phyloP scores from a whole-genome alignment of 1,284 basidiomycete species.

The Ustilago sp. region DNA sequence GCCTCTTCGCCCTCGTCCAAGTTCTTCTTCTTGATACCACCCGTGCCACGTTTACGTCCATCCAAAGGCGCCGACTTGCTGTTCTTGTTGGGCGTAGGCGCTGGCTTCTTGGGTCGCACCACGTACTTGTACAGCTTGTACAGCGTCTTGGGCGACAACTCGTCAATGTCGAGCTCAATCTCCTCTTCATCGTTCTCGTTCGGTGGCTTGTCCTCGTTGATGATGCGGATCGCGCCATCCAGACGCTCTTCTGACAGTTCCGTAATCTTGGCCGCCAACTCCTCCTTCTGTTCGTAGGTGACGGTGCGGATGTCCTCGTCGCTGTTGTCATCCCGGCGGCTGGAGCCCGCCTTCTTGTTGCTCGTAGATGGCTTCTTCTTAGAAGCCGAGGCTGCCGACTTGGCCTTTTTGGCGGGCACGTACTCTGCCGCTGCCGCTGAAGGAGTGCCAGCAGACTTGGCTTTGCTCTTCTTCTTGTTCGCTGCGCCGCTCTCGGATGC shows the following conservation, averaged over 20 bases:
- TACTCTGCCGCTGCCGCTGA: constrained; percentile 37
- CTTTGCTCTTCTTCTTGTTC: constrained; percentile 51
- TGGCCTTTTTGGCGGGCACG: constrained; percentile 55
- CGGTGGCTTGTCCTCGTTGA: constrained; percentile 68
- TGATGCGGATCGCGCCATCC: constrained; percentile 68
- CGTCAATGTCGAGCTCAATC: constrained; percentile 69
- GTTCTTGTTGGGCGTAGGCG: constrained; percentile 46
- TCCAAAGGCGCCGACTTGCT: constrained; percentile 59
- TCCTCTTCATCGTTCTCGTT: constrained; percentile 67
- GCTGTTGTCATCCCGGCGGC: constrained; percentile 43
- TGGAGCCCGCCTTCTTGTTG: constrained; percentile 49
- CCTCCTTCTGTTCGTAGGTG: constrained; percentile 69
- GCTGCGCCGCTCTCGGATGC: constrained; percentile 39
- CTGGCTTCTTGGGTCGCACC: constrained; percentile 64
- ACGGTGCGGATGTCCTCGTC: constrained; percentile 66
- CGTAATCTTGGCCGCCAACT: constrained; percentile 68
- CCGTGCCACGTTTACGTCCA: constrained; percentile 67
- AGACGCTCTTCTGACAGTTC: constrained; percentile 68
- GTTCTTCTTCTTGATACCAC: constrained; percentile 69
- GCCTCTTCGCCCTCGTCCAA: constrained; percentile 68
- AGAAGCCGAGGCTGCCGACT: constrained; percentile 32
- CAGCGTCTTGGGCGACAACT: constrained; percentile 65
- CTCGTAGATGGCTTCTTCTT: constrained; percentile 52
- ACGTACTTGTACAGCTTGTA: constrained; percentile 69
- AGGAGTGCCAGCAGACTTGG: constrained; percentile 39